Evolutionary conservation across 768 basidiomycete species (phyloP), one percentile per base, ranked within the genome.

Genomic region (Panaeolus papilionaceus): DNA sequence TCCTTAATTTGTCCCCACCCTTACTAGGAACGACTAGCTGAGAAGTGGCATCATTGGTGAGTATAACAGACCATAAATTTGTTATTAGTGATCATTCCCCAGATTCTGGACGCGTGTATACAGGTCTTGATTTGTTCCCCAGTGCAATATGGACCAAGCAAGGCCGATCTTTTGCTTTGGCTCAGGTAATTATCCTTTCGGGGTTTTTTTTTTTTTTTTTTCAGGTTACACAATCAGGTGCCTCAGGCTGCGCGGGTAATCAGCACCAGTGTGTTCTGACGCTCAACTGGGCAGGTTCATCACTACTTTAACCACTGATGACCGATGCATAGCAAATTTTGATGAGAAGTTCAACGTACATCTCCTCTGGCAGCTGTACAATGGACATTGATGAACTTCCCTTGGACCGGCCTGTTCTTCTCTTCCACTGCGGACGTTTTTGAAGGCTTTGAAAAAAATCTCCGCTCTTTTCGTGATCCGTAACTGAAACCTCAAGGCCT

Each of bases 381-480:
- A 58, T 14, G 54, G 54, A 58, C 26, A 28, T 58, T 49, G 28
- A 58, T 10, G 54, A 58, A 7, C 54, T 58, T 58, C 54, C 54
- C 54, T 10, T 37, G 54, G 16, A 58, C 54, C 26, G 33, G 33
- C 9, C 44, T 45, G 33, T 54, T 62, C 40, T 67, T 62, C 67
- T 63, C 65, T 63, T 64, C 67, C 64, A 61, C 42, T 18, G 44
- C 33, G 14, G 54, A 40, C n/a, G 62, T 70, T 63, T 62, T 61
- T 64, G 62, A 66, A 58, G 68, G 66, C 70, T 67, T 69, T 64
- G 40, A 7, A 49, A 49, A 49, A 26, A 68, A 72, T 51, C 63
- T 69, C 74, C 74, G 74, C 67, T 75, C 62, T 64, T 74, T 72
- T 75, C 74, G 73, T 75, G 73, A 75, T 75, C 71, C 67, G 68